phyloP scores from a whole-genome alignment of 73 alveolate genomes.

The Blepharisma stoltei region DNA sequence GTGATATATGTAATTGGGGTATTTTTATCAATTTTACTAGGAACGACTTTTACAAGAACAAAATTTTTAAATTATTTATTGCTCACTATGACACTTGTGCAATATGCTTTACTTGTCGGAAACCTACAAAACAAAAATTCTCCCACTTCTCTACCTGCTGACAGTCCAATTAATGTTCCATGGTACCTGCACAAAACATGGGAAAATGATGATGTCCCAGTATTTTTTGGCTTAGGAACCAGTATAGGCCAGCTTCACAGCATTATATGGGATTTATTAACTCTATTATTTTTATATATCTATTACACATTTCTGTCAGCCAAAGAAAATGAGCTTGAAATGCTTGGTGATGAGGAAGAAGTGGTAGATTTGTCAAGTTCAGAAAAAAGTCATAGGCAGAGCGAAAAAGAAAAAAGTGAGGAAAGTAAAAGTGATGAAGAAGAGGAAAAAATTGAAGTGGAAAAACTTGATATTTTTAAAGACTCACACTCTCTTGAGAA shows the following conservation, averaged over 20 bases:
- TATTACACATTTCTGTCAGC: constrained; percentile 6
- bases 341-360: too few species aligned
- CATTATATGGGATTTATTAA: not conserved
- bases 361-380: too few species aligned
- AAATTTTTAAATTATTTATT: not conserved
- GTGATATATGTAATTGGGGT: constrained; percentile 8
- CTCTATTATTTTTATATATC: not conserved
- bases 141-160: not conserved
- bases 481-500: too few species aligned
- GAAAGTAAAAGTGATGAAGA: too few species aligned
- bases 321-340: constrained; percentile 8
- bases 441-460: too few species aligned
- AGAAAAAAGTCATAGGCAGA: too few species aligned
- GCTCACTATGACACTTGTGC: not conserved
- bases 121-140: not conserved
- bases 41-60: constrained; percentile 11
- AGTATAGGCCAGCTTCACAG: not conserved
- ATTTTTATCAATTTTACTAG: not conserved
- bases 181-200: not conserved
- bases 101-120: not conserved
- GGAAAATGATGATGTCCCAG: constrained; percentile 19
- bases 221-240: constrained; percentile 12
- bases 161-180: not conserved
- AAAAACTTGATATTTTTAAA: too few species aligned
- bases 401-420: too few species aligned